These are phyloP conservation scores for Lactifluus pinguis DNA, from an alignment of 768 basidiomycete genomes.

Conservation along the genomic window DNA sequence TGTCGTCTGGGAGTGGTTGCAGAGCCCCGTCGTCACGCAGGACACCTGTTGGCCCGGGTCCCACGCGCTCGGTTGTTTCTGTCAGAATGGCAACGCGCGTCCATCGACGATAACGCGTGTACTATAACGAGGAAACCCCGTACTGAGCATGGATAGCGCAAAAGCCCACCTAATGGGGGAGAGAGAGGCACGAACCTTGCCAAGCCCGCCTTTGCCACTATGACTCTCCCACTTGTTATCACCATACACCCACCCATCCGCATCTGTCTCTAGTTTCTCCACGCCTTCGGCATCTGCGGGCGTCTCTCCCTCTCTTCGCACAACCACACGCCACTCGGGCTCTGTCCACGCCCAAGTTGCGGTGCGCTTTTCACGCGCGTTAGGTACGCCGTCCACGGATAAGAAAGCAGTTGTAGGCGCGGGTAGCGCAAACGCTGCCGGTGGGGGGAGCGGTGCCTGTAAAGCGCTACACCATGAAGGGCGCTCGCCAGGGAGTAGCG, in stretches of 20 bases:
- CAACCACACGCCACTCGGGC: constrained; percentile 77
- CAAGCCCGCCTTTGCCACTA: constrained; percentile 70
- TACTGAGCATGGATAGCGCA: background rate
- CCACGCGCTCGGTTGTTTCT: constrained; percentile 58
- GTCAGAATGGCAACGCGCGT: constrained; percentile 71
- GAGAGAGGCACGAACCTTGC: constrained; percentile 46
- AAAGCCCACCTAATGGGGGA: background rate
- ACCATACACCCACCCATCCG: constrained; percentile 87
- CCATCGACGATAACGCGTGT: constrained; percentile 82
- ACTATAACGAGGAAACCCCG: constrained; percentile 34
- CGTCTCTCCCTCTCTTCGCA: constrained; percentile 45
- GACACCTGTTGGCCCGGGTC: constrained; percentile 24
- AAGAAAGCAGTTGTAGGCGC: constrained; percentile 51
- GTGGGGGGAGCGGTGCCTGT: constrained; percentile 57
- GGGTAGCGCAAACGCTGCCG: constrained; percentile 59
- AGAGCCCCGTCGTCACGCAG: constrained; percentile 17
- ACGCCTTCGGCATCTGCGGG: constrained; percentile 23
- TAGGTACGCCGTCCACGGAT: constrained; percentile 27
- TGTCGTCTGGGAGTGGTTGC: background rate
- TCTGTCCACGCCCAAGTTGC: constrained; percentile 90
- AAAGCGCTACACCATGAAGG: constrained; percentile 71
- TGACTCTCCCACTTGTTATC: constrained; percentile 93
- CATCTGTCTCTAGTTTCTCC: constrained; percentile 57
- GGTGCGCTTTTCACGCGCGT: constrained; percentile 52
- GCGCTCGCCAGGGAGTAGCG: constrained; percentile 80